Evolutionary conservation across 2,329 filamentous ascomycete genomes (phyloP), one percentile per base, ranked within the genome.

Genomic region (Thermoascus crustaceus): DNA sequence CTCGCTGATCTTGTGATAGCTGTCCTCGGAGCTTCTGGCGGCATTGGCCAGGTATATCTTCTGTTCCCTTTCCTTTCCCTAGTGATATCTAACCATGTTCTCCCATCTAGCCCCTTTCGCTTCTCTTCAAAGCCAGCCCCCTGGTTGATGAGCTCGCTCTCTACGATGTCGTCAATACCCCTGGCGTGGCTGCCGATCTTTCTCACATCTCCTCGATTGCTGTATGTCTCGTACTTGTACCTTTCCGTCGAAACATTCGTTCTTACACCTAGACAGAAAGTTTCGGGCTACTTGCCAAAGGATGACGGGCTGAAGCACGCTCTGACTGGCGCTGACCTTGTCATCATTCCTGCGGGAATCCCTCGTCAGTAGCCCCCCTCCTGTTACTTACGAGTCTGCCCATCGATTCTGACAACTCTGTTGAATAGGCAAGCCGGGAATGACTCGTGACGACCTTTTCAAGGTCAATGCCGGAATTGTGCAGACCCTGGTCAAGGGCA

Each of bases 401-500:
- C 11, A 22, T 13, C 23, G 20, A n/a, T 25, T 32, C 38, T 39
- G 38, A 54, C 48, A 56, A 29, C 52, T 47, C 18, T 34, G 10
- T 26, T 13, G 17, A 13, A 26, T 39, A 95, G 89, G 89, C 70
- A 96, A 96, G 77, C 91, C 91, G 54, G 91, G 91, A 57, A 98
- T 98, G 91, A 95, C 85, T 66, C 87, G 91, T 71, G 91, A 98
- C 57, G 91, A 96, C 62, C 85, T 98, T 41, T 98, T 98, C 83
- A 95, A 95, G 72, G 94, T 95, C 75, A 98, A 98, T 66, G 91
- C 91, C 42, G 85, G 88, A 55, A 98, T 98, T 59, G 91, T 98
- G 60, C 86, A 91, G 70, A 87, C 85, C 52, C 76, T 98, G 50
- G 82, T 93, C 53, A 83, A 94, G 73, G 80, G 84, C 35, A 78